Base-by-base conservation (phyloP, 2,329 filamentous ascomycete species). In the Chalaropsis thielavioides region DNA sequence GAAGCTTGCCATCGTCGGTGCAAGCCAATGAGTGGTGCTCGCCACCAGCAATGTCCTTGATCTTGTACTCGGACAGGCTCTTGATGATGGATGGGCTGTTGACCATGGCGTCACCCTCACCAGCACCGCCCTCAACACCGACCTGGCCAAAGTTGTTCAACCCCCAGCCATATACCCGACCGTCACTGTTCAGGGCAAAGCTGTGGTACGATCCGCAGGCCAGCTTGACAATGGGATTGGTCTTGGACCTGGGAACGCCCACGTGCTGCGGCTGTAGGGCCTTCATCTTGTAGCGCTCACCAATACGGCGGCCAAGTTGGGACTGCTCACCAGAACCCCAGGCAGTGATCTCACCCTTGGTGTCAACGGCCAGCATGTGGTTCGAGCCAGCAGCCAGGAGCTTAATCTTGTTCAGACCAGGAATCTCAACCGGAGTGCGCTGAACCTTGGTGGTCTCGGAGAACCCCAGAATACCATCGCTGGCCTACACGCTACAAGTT, bases 91-190 rank as follows among this genome's bases (percentile, higher is more conserved):
- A 81, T 1, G 89, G 86, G 68, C 81, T 81, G n/a, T 84, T 78
- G 64, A 92, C 79, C 68, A 84, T 61, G 40, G 66, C 61, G 27
- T 67, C 65, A 41, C 64, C 89, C 64, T 85, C 86, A 35, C 82
- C 81, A 19, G 79, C 75, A 67, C 75, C 73, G 22, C 77, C 73
- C 62, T 78, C 78, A 62, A 88, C 83, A 3, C 77, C 90, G 17
- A 88, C 89, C 76, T 95, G 87, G 68, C 87, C 88, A 74, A 89
- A 95, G 75, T 88, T 91, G 80, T 95, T 95, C 38, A 92, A 78
- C 27, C 91, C 90, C 90, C 90, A 95, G 0, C 85, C 83, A 75
- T 85, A 94, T 40, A 92, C 86, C 38, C 82, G 80, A 46, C 85
- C 88, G 15, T 83, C 81, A 66, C 82, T 80, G 74, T 87, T 84